A percentile compares a stretch with the other conserved stretches of the same genome.
Conservation (phyloP, 305 asterid species). For the Petunia hybrid region DNA sequence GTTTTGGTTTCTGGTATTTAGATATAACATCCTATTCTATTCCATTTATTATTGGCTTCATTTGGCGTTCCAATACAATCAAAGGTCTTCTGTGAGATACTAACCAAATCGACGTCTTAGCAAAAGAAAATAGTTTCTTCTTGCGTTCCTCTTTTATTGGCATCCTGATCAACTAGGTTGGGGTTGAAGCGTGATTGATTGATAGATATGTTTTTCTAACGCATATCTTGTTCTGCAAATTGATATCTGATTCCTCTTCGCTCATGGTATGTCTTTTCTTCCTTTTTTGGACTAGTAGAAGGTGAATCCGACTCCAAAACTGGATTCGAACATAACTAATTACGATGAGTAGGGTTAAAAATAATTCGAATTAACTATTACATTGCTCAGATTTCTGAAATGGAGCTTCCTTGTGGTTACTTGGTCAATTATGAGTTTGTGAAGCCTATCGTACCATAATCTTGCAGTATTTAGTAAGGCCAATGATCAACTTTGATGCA, state of each 20-base stretch:
- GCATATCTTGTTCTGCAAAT: neutral
- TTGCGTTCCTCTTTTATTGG: neutral
- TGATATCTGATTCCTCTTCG: too few species aligned
- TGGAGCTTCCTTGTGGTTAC: neutral
- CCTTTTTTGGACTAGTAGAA: too few species aligned
- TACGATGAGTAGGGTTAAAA: too few species aligned
- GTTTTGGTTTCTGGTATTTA: constrained; percentile 11
- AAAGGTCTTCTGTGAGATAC: neutral
- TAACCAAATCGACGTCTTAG: neutral
- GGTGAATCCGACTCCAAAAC: too few species aligned
- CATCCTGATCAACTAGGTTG: neutral
- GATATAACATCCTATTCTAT: neutral
- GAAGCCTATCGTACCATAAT: neutral
- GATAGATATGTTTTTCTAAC: neutral
- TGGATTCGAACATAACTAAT: too few species aligned
- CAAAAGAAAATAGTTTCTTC: neutral
- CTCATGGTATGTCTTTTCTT: too few species aligned
- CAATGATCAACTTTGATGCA: neutral
- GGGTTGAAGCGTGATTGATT: neutral
- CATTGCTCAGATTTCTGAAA: neutral
- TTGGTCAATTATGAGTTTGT: neutral
- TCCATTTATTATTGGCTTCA: neutral
- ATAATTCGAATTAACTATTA: too few species aligned
- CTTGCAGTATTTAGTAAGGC: neutral
- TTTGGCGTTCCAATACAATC: neutral